phyloP scores from a whole-genome alignment of 164 flowering plant species.

The Aristolochia fimbriata region DNA sequence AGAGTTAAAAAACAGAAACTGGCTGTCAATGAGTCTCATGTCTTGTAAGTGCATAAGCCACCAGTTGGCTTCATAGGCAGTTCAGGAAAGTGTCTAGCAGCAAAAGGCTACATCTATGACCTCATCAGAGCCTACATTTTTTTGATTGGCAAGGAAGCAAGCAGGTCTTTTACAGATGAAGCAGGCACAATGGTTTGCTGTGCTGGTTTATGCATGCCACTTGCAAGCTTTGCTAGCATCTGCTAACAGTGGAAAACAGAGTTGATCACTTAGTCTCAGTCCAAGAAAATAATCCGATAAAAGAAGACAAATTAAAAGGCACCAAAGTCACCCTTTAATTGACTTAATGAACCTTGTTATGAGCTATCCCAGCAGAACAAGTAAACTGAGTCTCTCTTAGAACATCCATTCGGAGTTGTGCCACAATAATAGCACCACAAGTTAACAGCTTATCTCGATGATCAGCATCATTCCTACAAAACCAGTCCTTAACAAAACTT shows the following conservation, averaged over 20 bases:
- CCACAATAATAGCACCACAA: slow-evolving; percentile 86
- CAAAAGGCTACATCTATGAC: no score
- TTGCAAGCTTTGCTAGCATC: slow-evolving; percentile 96
- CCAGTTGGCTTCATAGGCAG: no score
- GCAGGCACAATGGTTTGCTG: slow-evolving; percentile 90
- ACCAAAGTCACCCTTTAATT: not conserved
- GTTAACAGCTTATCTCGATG: slow-evolving; percentile 76
- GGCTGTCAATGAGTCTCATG: no score
- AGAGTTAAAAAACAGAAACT: no score
- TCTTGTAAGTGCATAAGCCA: no score
- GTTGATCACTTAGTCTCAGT: no score
- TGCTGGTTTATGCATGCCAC: slow-evolving; percentile 93
- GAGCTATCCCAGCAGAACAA: slow-evolving; percentile 98
- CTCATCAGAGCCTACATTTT: slow-evolving; percentile 46
- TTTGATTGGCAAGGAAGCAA: slow-evolving; percentile 69
- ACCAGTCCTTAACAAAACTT: slow-evolving; percentile 59
- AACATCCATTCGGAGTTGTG: slow-evolving; percentile 80
- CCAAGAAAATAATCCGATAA: not conserved
- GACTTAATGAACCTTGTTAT: slow-evolving; percentile 59
- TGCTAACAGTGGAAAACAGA: slow-evolving; percentile 17
- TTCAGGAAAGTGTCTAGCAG: no score
- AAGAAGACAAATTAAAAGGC: not conserved
- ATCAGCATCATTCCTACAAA: slow-evolving; percentile 50
- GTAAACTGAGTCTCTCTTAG: slow-evolving; percentile 75
- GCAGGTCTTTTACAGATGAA: slow-evolving; percentile 59